Percentiles rank a stretch among this genome's conserved stretches.
Evolutionary conservation across 2,329 filamentous ascomycete genomes (phyloP).

Genomic region (Zymoseptoria passerinii): DNA sequence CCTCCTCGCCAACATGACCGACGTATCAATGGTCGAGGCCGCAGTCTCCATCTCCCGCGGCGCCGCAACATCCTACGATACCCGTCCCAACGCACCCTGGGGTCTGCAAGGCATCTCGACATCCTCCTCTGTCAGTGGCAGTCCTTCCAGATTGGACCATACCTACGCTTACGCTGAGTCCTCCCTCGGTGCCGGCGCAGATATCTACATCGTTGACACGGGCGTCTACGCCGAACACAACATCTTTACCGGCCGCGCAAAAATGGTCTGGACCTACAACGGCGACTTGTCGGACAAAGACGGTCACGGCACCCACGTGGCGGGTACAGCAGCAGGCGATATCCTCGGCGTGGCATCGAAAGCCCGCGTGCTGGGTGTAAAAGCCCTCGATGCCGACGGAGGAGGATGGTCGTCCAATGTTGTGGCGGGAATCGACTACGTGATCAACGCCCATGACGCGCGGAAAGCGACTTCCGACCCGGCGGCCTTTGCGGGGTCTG

Average conservation of each 20-base stretch:
- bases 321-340: constrained; percentile 38
- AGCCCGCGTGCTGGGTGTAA: constrained; percentile 44
- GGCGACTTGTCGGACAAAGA: constrained; percentile 32
- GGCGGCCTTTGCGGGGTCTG: constrained; percentile 34
- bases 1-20: constrained; percentile 32
- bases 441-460: constrained; percentile 37
- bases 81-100: constrained; percentile 35
- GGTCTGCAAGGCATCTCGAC: constrained; percentile 40
- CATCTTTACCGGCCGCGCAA: constrained; percentile 38
- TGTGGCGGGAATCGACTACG: constrained; percentile 43
- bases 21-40: constrained; percentile 37
- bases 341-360: constrained; percentile 41
- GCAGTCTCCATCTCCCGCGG: constrained; percentile 20
- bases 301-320: constrained; percentile 43
- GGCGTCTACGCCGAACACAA: constrained; percentile 40
- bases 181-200: constrained; percentile 34
- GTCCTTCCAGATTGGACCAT: constrained; percentile 32
- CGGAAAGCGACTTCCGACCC: constrained; percentile 28
- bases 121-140: constrained; percentile 17
- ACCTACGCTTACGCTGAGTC: constrained; percentile 34
- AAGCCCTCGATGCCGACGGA: constrained; percentile 41
- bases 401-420: constrained; percentile 40
- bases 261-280: constrained; percentile 34
- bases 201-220: constrained; percentile 44
- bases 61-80: constrained; percentile 18